Conservation (phyloP, 108 stramenopile genomes). For the Skeletonema tropicum region DNA sequence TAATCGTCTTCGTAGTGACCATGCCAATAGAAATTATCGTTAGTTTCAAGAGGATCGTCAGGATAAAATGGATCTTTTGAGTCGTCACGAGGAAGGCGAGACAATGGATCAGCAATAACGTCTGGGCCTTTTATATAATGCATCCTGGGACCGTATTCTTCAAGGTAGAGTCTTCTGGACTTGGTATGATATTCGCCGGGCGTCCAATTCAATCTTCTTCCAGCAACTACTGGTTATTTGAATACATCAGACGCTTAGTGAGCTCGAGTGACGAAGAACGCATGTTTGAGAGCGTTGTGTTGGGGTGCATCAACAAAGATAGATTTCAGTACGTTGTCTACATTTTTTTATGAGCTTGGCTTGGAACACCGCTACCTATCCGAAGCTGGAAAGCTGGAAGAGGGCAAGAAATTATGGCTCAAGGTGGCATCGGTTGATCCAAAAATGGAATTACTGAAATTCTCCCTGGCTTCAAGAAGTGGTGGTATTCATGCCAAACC, state of each 20-base stretch:
- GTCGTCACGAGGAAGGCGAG: too few relatives aligned
- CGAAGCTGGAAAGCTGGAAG: slow-evolving; percentile 56
- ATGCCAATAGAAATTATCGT: too few relatives aligned
- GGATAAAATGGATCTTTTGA: too few relatives aligned
- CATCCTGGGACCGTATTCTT: too few relatives aligned
- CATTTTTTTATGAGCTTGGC: slow-evolving; percentile 74
- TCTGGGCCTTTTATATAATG: too few relatives aligned
- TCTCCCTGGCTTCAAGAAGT: slow-evolving; percentile 47
- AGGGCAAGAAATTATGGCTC: slow-evolving; percentile 57
- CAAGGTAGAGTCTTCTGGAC: too few relatives aligned
- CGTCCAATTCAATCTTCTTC: slow-evolving; percentile 60
- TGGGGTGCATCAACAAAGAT: slow-evolving; percentile 69
- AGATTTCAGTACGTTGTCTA: slow-evolving; percentile 74
- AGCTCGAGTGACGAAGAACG: slow-evolving; percentile 37
- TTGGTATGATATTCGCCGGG: slow-evolving; percentile 58
- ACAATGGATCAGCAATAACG: too few relatives aligned
- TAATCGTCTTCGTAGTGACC: too few relatives aligned
- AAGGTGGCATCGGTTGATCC: slow-evolving; percentile 64
- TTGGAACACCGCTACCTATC: slow-evolving; percentile 73
- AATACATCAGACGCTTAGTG: slow-evolving; percentile 64
- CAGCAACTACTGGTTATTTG: slow-evolving; percentile 79
- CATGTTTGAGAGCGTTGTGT: slow-evolving; percentile 60
- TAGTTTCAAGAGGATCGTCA: too few relatives aligned
- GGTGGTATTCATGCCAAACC: slow-evolving; percentile 37
- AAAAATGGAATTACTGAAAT: slow-evolving; percentile 57